Evolutionary conservation across 2,329 filamentous ascomycete genomes (phyloP), one percentile per base, ranked within the genome.

Genomic region (Metarhizium sp.): DNA sequence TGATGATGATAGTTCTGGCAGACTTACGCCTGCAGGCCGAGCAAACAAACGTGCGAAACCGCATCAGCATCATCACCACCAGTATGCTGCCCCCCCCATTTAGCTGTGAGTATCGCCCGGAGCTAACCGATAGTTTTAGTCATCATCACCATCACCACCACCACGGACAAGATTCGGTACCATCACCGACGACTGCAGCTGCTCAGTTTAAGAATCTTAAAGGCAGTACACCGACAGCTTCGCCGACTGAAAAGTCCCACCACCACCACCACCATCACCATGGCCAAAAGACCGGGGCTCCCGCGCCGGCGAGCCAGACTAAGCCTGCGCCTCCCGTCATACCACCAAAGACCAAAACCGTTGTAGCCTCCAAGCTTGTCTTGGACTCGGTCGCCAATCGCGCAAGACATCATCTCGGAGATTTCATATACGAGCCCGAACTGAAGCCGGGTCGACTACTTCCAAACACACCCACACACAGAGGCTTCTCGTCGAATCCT

Each of bases 321-420:
- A 67, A 69, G 57, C 61, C 64, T 32, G 36, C 63, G 4, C 52
- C 64, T 0, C 61, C 66, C 1, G 59, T 63, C 10, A 68, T 78
- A 52, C 72, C 84, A 47, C 75, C 82, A 56, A 85, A 86, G 65
- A 77, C 84, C 6, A 85, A 84, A 58, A 83, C 81, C 2, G 81
- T 79, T 16, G 78, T 95, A 29, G 81, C 80, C 10, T 88, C 87
- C 2, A 79, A 87, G 59, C 78, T 81, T 0, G 81, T 96, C 0
- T 69, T 96, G 13, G 84, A 90, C 2, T 85, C 83, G 34, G 84
- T 92, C 4, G 78, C 85, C 1, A 74, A 86, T 56, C 78, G 82
- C 18, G 87, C 89, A 8, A 86, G 91, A 10, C 80, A 84, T 55
- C 91, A 96, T 66, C 80, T 97, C 2, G 92, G 92, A 38, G 89